Conservation (phyloP, 2,329 filamentous ascomycete genomes). For the Aspergillus sp. region DNA sequence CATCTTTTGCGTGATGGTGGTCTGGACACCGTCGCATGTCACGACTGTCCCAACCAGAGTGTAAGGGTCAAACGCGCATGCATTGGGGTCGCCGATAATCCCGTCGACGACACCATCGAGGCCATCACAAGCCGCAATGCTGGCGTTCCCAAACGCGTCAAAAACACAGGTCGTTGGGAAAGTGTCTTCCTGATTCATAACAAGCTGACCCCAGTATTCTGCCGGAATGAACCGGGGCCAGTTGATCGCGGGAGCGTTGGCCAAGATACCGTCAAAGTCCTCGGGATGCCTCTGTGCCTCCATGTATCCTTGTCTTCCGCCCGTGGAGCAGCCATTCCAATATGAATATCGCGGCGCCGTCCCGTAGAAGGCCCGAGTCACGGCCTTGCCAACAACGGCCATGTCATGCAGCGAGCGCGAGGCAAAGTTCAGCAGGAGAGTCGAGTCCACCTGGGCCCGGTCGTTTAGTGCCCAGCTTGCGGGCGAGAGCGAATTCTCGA, state of each 20-base stretch:
- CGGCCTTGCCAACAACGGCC: conserved; percentile 28
- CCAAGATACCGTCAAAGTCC: conserved; percentile 57
- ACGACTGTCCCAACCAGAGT: conserved; percentile 1
- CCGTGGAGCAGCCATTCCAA: conserved; percentile 21
- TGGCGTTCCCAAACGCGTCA: conserved; percentile 3
- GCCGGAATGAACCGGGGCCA: conserved; percentile 27
- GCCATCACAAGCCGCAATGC: conserved; percentile 6
- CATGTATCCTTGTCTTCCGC: conserved; percentile 22
- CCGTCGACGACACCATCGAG: conserved; percentile 11
- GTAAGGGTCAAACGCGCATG: conserved; percentile 8
- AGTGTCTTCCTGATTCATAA: conserved; percentile 4
- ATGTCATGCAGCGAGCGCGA: conserved; percentile 32
- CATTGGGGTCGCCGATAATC: conserved; percentile 3
- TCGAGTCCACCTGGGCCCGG: conserved; percentile 18
- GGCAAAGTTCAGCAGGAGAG: conserved; percentile 33
- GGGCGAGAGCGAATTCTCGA: too few relatives aligned
- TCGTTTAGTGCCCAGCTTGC: neutral
- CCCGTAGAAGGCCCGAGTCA: conserved; percentile 32
- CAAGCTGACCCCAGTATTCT: conserved; percentile 7
- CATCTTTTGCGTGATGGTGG: neutral
- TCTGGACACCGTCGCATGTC: neutral
- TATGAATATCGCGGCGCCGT: conserved; percentile 14
- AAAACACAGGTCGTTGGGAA: conserved; percentile 9
- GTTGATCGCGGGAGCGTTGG: conserved; percentile 48
- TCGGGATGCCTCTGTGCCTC: conserved; percentile 53